Percentiles rank a stretch among this genome's conserved stretches.
phyloP scores from a whole-genome alignment of 1,284 basidiomycete species.

The Hemileia vastatrix region DNA sequence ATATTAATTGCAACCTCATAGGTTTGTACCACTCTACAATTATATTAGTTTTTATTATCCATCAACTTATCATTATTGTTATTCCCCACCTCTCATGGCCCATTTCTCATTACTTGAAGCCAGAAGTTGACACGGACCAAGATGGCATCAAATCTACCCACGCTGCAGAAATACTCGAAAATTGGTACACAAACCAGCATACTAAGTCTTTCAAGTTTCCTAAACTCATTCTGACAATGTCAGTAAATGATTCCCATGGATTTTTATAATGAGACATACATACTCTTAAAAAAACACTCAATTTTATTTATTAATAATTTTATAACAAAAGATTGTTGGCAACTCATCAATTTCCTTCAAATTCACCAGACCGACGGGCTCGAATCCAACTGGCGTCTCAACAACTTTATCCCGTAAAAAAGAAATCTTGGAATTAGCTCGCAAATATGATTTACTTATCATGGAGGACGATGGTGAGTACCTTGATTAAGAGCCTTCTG shows the following conservation, averaged over 20 bases:
- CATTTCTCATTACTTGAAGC: too few relatives aligned
- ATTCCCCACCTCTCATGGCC: too few relatives aligned
- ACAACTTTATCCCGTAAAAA: constrained; percentile 62
- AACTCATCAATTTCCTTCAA: constrained; percentile 43
- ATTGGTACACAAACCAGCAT: constrained; percentile 55
- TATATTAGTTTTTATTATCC: too few relatives aligned
- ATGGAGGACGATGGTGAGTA: constrained; percentile 51
- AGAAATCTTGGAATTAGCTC: constrained; percentile 64
- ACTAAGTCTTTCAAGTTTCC: constrained; percentile 57
- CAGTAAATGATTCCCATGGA: neutral
- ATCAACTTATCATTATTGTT: too few relatives aligned
- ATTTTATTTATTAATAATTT: neutral
- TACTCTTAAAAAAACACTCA: neutral
- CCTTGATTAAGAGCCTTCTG: constrained; percentile 20
- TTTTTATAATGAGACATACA: neutral
- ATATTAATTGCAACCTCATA: too few relatives aligned
- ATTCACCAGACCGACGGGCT: constrained; percentile 49
- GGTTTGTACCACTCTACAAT: too few relatives aligned
- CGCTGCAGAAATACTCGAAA: constrained; percentile 59
- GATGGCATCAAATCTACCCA: constrained; percentile 60
- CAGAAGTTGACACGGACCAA: constrained; percentile 70
- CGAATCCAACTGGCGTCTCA: constrained; percentile 74
- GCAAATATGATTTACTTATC: constrained; percentile 68
- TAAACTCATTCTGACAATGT: constrained; percentile 69
- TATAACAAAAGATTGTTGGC: neutral